These are phyloP conservation scores for Paratinospora sagittata DNA, from an alignment of 164 flowering plant genomes.

Conservation along the genomic window DNA sequence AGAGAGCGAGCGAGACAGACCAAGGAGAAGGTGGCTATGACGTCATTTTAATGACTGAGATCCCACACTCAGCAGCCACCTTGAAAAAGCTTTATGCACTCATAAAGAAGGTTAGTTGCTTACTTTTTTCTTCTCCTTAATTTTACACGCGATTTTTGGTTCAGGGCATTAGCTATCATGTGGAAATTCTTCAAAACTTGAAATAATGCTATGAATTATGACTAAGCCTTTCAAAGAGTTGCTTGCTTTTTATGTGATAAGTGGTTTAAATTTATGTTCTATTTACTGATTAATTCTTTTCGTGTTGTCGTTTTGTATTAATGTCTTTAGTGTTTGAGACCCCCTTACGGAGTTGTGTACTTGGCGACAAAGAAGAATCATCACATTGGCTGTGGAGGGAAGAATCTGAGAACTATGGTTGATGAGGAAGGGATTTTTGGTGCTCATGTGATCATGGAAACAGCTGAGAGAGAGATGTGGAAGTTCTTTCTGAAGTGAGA, in stretches of 20 bases:
- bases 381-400: slow-evolving; percentile 49
- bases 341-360: slow-evolving; percentile 87
- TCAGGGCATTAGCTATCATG: no score
- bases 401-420: slow-evolving; percentile 54
- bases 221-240: no score
- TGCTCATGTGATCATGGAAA: slow-evolving; percentile 59
- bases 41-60: slow-evolving; percentile 75
- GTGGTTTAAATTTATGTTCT: not conserved
- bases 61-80: slow-evolving; percentile 58
- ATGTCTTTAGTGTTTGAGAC: slow-evolving; percentile 58
- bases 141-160: no score
- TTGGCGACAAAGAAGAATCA: slow-evolving; percentile 65
- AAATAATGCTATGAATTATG: not conserved
- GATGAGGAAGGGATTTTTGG: slow-evolving; percentile 84
- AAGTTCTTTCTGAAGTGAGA: slow-evolving; percentile 44
- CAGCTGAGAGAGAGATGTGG: slow-evolving; percentile 71
- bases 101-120: slow-evolving; percentile 56
- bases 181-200: not conserved
- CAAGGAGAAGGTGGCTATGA: slow-evolving; percentile 81
- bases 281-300: not conserved
- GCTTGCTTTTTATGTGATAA: not conserved
- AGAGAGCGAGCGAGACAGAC: slow-evolving; percentile 66
- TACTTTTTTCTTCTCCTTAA: no score
- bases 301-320: not conserved
- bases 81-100: slow-evolving; percentile 70